Evolutionary conservation across 2,329 filamentous ascomycete genomes (phyloP), one percentile per base, ranked within the genome.

Genomic region (Fusarium veterinarium): DNA sequence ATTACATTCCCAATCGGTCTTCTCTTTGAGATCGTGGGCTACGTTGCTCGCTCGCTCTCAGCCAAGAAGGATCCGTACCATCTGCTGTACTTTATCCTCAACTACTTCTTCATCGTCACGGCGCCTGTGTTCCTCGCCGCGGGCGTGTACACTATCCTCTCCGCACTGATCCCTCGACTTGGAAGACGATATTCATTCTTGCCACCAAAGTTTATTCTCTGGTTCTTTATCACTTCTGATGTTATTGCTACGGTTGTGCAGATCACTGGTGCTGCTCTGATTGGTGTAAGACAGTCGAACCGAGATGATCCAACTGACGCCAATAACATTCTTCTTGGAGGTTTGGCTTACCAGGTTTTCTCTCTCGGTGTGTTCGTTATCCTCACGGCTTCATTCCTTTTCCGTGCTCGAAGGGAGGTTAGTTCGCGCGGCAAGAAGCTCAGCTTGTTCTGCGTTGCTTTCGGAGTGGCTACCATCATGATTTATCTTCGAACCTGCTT

Each of bases 61-160:
- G 81, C 85, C 31, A 82, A 84, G 70, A 79, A 83, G 48, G 82
- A 89, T 67, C 88, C 88, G 0, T 89, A 89, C 77, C 81, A 84
- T 67, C 81, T 89, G 20, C 79, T 85, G 41, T 89, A 85, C 81
- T 90, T 90, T 71, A 86, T 90, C 42, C 79, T 88, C 49, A 87
- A 89, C 75, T 90, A 89, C 81, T 90, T 90, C 82, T 88, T 88
- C 81, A 88, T 90, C 77, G 88, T 90, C 67, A 86, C 86, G 0
- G 88, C 88, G 0, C 88, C 88, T 3, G 88, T 90, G 41, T 88
- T 90, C 74, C 85, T 89, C 78, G 84, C 86, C 20, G 88, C 88
- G 0, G 84, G 84, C 0, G 86, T 89, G 55, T 90, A 89, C 81
- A 86, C 86, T n/a, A 80, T 88, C 51, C 81, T 90, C 11, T 86